Conservation (phyloP, 176 grass and related monocot species). For the Cocos nucifera region DNA sequence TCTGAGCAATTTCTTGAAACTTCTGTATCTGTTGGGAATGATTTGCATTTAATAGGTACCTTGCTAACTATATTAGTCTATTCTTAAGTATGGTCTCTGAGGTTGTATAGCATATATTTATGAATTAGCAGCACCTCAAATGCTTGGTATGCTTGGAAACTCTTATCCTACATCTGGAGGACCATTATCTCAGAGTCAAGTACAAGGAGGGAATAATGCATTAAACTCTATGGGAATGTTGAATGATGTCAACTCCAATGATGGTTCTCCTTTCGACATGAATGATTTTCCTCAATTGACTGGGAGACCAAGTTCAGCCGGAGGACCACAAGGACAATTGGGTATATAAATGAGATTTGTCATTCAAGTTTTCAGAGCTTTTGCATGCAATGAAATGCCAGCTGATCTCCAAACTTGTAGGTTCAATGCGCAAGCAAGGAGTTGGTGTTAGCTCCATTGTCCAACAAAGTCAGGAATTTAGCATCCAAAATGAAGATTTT, state of each 20-base stretch:
- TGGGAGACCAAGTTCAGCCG: constrained; percentile 77
- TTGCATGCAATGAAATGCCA: constrained; percentile 3
- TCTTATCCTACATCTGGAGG: constrained; percentile 75
- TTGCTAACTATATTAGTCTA: no score
- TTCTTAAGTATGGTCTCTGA: no score
- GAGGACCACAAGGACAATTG: constrained; percentile 90
- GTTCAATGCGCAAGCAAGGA: constrained; percentile 77
- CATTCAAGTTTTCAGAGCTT: not conserved
- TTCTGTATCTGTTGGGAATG: no score
- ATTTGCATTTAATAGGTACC: no score
- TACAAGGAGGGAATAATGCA: constrained; percentile 75
- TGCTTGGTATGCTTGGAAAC: constrained; percentile 81
- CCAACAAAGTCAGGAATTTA: constrained; percentile 29
- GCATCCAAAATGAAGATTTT: constrained; percentile 30
- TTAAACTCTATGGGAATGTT: constrained; percentile 86
- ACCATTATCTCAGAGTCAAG: constrained; percentile 74
- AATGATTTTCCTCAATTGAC: constrained; percentile 98
- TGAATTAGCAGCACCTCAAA: constrained; percentile 41
- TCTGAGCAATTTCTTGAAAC: no score
- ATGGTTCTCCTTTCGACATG: constrained; percentile 79
- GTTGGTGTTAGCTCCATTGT: constrained; percentile 38
- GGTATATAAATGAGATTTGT: constrained; percentile 39
- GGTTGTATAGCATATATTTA: no score
- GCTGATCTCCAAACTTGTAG: constrained; percentile 41
- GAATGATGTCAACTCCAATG: constrained; percentile 63